Evolutionary conservation across 78 protist genomes (phyloP).

Genomic region (Speleostelium caveatum): DNA sequence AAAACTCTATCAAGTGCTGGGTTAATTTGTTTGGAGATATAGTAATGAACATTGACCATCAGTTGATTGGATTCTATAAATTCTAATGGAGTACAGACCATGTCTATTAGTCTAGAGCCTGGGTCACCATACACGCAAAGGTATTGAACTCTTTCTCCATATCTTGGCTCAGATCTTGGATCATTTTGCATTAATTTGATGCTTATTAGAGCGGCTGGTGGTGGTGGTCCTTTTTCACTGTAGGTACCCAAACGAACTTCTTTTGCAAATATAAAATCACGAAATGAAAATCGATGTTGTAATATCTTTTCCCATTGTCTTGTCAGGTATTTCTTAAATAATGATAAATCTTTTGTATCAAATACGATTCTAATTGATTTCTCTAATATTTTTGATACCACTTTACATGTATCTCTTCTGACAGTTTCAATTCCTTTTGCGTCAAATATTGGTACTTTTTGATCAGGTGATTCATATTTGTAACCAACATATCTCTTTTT

Average conservation of each 20-base stretch:
- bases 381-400: conserved; percentile 84
- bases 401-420: conserved; percentile 93
- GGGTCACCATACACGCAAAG: conserved; percentile 87
- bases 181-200: conserved; percentile 71
- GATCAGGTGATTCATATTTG: conserved; percentile 78
- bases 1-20: conserved; percentile 91
- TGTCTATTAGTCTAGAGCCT: conserved; percentile 78
- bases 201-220: conserved; percentile 89
- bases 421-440: conserved; percentile 98
- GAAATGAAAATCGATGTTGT: conserved; percentile 51
- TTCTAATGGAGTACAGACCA: conserved; percentile 82
- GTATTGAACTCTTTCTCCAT: conserved; percentile 89
- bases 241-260: conserved; percentile 90
- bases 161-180: conserved; percentile 89
- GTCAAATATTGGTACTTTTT: conserved; percentile 85
- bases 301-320: conserved; percentile 79
- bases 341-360: conserved; percentile 82
- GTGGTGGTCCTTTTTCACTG: conserved; percentile 26
- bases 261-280: conserved; percentile 91
- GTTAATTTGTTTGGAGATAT: conserved; percentile 91
- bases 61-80: conserved; percentile 9
- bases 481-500: conserved; percentile 97
- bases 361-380: conserved; percentile 85
- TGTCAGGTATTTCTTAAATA: conserved; percentile 79
- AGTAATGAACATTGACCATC: conserved; percentile 75